These are phyloP conservation scores for Lipomyces mesembrius DNA, from an alignment of 805 yeast species.

Conservation along the genomic window DNA sequence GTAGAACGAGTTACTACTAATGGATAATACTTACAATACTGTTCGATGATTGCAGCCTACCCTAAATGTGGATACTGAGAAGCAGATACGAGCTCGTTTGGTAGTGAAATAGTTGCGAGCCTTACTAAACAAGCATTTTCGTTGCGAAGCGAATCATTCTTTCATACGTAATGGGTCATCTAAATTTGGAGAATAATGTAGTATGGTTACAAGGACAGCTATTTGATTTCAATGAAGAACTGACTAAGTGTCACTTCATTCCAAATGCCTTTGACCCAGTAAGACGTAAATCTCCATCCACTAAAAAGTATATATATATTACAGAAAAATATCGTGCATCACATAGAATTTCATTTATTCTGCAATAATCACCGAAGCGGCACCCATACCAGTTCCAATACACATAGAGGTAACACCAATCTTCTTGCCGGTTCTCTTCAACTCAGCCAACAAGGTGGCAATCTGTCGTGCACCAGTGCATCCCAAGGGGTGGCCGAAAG, in stretches of 20 bases:
- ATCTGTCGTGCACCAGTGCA: constrained; percentile 92
- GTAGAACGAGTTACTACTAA: neutral
- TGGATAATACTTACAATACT: neutral
- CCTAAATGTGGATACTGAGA: neutral
- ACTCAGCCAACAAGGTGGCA: constrained; percentile 83
- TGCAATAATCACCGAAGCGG: constrained; percentile 82
- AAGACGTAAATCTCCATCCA: neutral
- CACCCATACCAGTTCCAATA: constrained; percentile 98
- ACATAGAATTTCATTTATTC: constrained; percentile 55
- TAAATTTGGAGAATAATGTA: neutral
- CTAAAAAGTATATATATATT: neutral
- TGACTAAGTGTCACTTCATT: neutral
- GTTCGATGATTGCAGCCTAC: neutral
- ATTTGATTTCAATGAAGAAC: neutral
- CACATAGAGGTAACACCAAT: constrained; percentile 95
- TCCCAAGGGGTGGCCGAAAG: constrained; percentile 92
- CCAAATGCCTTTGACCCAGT: neutral
- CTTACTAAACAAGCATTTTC: neutral
- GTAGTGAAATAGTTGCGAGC: neutral
- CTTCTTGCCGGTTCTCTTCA: constrained; percentile 67
- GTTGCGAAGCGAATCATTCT: neutral
- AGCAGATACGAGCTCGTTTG: neutral
- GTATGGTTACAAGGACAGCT: neutral
- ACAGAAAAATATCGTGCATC: neutral
- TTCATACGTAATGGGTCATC: neutral